Percentiles rank a stretch among this genome's conserved stretches.
Conservation (phyloP, 805 yeast species). For the Candida schatavii region DNA sequence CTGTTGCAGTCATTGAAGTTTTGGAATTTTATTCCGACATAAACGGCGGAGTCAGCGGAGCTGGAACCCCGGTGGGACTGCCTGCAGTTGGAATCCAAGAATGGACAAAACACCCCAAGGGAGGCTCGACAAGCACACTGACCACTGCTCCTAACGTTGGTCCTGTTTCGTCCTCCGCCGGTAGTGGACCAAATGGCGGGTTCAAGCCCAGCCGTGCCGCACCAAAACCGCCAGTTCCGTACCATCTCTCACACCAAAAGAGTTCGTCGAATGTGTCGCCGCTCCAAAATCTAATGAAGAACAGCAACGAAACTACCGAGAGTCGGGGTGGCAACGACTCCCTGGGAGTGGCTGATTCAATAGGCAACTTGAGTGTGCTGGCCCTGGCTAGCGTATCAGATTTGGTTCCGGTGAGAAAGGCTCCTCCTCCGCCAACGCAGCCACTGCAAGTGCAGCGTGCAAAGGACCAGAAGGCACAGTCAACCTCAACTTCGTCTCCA, state of each 20-base stretch:
- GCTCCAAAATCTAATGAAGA: conserved; percentile 27
- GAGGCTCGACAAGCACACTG: not conserved
- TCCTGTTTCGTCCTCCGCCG: not conserved
- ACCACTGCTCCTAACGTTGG: not conserved
- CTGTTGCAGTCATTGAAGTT: conserved; percentile 62
- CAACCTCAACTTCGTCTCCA: conserved; percentile 16
- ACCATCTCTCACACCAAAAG: conserved; percentile 26
- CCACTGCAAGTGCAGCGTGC: conserved; percentile 10
- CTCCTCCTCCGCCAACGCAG: conserved; percentile 51
- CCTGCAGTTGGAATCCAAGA: conserved; percentile 35
- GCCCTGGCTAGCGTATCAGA: conserved; percentile 14
- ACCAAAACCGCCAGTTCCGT: conserved; percentile 45
- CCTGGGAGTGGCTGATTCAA: not conserved
- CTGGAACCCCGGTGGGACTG: conserved; percentile 26
- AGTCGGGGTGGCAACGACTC: not conserved
- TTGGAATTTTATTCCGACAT: conserved; percentile 52
- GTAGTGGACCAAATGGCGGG: not conserved
- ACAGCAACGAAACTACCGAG: conserved; percentile 7
- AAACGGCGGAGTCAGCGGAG: conserved; percentile 38
- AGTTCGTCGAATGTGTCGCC: conserved; percentile 27
- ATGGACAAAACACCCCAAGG: conserved; percentile 33
- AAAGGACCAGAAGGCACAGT: conserved; percentile 6
- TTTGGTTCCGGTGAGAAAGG: conserved; percentile 49
- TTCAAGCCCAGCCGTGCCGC: conserved; percentile 40
- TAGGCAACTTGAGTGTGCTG: not conserved